Evolutionary conservation across 2,329 filamentous ascomycete genomes (phyloP).

Genomic region (Fusarium sp.): DNA sequence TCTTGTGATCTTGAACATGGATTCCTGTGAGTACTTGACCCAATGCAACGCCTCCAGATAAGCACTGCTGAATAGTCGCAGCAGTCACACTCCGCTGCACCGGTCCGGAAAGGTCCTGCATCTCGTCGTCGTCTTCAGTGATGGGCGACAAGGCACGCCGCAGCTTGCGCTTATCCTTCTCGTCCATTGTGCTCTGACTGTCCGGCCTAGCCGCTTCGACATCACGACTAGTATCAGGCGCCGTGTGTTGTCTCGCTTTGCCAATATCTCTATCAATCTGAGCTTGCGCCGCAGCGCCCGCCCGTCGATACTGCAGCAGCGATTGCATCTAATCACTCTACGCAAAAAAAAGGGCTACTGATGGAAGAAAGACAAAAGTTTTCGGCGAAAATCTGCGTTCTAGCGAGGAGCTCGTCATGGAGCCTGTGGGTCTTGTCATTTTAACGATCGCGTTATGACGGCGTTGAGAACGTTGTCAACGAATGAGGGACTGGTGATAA

Average conservation of each 20-base stretch:
- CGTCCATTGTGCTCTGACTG: background rate
- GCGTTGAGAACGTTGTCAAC: background rate
- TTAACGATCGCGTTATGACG: background rate
- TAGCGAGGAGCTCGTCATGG: slow-evolving; percentile 16
- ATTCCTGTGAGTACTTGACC: slow-evolving; percentile 51
- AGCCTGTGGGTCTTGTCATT: background rate
- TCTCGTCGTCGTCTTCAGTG: background rate
- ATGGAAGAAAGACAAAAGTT: background rate
- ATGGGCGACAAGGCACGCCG: background rate
- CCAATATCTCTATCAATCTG: slow-evolving; percentile 40
- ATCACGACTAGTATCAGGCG: background rate
- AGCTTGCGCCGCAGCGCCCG: slow-evolving; percentile 35
- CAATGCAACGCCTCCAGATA: slow-evolving; percentile 37
- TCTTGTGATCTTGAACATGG: slow-evolving; percentile 47
- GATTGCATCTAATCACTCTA: slow-evolving; percentile 32
- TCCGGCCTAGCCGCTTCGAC: slow-evolving; percentile 1
- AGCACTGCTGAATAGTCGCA: slow-evolving; percentile 20
- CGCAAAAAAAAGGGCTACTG: background rate
- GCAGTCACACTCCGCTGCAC: slow-evolving; percentile 15
- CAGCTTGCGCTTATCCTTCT: background rate
- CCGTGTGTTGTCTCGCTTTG: slow-evolving; percentile 8
- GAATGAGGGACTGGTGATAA: slow-evolving; percentile 28
- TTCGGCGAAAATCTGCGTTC: background rate
- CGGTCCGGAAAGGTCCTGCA: background rate
- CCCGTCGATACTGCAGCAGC: slow-evolving; percentile 34